Evolutionary conservation across 441 rosid genomes (phyloP).

Genomic region (Isatis lusitanica): DNA sequence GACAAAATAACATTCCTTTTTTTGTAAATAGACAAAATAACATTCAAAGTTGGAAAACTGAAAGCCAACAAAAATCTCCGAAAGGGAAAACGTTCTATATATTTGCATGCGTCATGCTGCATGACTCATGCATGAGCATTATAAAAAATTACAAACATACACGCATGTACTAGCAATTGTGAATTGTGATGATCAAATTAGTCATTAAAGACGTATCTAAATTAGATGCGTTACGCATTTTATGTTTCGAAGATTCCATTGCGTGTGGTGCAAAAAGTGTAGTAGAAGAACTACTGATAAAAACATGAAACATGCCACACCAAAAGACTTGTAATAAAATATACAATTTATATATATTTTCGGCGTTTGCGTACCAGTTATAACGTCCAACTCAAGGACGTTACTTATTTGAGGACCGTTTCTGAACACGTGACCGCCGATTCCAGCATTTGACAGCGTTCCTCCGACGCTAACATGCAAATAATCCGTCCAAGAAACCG

Average conservation of each 20-base stretch:
- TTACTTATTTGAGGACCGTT: slow-evolving; percentile 78
- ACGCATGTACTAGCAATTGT: neutral
- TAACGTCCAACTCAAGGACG: slow-evolving; percentile 82
- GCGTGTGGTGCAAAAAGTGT: slow-evolving; percentile 37
- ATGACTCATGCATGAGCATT: slow-evolving; percentile 6
- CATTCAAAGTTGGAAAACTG: slow-evolving; percentile 1
- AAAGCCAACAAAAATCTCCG: neutral
- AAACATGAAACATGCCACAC: slow-evolving; percentile 1
- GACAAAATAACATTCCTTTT: too few relatives aligned
- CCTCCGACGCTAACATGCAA: slow-evolving; percentile 83
- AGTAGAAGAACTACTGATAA: neutral
- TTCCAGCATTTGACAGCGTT: slow-evolving; percentile 88
- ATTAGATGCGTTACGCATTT: slow-evolving; percentile 30
- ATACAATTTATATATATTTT: neutral
- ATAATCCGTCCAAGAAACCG: slow-evolving; percentile 87
- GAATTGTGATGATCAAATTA: neutral
- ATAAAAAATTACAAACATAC: neutral
- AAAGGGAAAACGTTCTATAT: neutral
- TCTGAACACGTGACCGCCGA: slow-evolving; percentile 89
- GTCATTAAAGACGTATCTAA: neutral
- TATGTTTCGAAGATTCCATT: slow-evolving; percentile 36
- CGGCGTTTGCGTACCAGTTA: slow-evolving; percentile 56
- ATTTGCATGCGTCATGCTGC: slow-evolving; percentile 25
- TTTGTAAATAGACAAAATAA: neutral
- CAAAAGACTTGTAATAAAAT: neutral